These are phyloP conservation scores for Hanseniaspora meyeri DNA, from an alignment of 805 yeast species.

Conservation along the genomic window DNA sequence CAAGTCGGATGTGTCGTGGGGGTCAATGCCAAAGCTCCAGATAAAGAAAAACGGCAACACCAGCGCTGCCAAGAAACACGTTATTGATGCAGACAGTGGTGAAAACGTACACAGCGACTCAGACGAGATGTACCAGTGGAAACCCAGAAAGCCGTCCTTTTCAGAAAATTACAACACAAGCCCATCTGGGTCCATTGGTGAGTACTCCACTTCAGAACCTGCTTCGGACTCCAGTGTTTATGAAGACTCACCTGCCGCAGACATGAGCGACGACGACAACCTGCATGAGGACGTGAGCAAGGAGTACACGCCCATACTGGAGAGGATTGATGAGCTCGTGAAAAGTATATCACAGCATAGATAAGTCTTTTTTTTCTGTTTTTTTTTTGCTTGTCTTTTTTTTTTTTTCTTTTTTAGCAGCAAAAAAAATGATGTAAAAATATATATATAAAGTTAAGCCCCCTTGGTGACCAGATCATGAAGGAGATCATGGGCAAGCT, in stretches of 20 bases:
- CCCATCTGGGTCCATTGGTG: slow-evolving; percentile 34
- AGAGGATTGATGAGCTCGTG: slow-evolving; percentile 32
- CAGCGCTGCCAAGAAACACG: not conserved
- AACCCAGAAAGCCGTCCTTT: slow-evolving; percentile 19
- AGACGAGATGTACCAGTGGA: slow-evolving; percentile 16
- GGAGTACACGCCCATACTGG: slow-evolving; percentile 47
- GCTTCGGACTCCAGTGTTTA: slow-evolving; percentile 27
- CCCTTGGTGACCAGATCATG: not conserved
- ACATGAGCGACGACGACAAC: slow-evolving; percentile 9
- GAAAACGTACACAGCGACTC: slow-evolving; percentile 11
- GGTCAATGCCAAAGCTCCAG: slow-evolving; percentile 22
- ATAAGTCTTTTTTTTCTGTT: not conserved
- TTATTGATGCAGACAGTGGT: slow-evolving; percentile 6
- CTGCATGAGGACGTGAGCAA: slow-evolving; percentile 39
- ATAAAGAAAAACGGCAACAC: slow-evolving; percentile 19
- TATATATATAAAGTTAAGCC: too few species aligned
- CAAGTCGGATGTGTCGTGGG: slow-evolving; percentile 28
- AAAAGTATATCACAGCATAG: slow-evolving; percentile 1
- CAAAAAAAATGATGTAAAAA: too few species aligned
- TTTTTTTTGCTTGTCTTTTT: too few species aligned
- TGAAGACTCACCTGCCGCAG: slow-evolving; percentile 21
- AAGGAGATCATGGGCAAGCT: slow-evolving; percentile 16
- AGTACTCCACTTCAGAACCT: slow-evolving; percentile 31
- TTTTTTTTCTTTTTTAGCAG: too few species aligned
- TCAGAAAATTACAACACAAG: slow-evolving; percentile 22